These are phyloP conservation scores for Viscum album DNA, from an alignment of 177 flowering plant genomes.

Conservation along the genomic window DNA sequence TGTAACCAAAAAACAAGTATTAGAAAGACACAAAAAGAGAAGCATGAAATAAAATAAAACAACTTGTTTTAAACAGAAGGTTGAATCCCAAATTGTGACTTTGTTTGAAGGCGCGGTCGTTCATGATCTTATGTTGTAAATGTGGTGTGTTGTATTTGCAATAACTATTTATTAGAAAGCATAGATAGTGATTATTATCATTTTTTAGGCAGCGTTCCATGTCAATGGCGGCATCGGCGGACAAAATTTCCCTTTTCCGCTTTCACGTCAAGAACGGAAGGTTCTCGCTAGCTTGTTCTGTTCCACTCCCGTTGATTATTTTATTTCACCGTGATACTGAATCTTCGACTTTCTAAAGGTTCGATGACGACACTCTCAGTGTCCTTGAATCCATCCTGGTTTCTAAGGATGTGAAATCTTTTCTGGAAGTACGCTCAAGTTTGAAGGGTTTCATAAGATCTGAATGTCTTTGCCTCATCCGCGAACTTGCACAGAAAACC, in stretches of 20 bases:
- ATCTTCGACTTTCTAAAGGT: constrained; percentile 24
- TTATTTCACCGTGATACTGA: background rate
- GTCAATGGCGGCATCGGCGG: no score
- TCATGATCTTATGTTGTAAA: no score
- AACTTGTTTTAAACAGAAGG: no score
- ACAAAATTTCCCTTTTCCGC: constrained; percentile 24
- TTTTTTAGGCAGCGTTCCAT: no score
- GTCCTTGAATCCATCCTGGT: constrained; percentile 40
- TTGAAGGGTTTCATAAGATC: constrained; percentile 35
- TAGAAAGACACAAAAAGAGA: no score
- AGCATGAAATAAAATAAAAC: no score
- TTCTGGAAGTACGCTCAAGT: constrained; percentile 22
- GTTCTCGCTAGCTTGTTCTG: constrained; percentile 6
- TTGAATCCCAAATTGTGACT: no score
- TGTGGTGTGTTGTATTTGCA: no score
- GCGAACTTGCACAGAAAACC: constrained; percentile 29
- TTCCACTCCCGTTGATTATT: background rate
- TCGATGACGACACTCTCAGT: constrained; percentile 37
- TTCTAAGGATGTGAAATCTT: constrained; percentile 40
- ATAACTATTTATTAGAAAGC: no score
- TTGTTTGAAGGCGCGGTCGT: no score
- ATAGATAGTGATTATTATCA: no score
- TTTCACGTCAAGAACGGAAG: constrained; percentile 20
- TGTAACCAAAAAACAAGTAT: no score
- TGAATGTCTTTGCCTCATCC: constrained; percentile 29